Evolutionary conservation across 1,139 yeast species (phyloP), one percentile per base, ranked within the genome.

Genomic region (Ogataea hybrid): DNA sequence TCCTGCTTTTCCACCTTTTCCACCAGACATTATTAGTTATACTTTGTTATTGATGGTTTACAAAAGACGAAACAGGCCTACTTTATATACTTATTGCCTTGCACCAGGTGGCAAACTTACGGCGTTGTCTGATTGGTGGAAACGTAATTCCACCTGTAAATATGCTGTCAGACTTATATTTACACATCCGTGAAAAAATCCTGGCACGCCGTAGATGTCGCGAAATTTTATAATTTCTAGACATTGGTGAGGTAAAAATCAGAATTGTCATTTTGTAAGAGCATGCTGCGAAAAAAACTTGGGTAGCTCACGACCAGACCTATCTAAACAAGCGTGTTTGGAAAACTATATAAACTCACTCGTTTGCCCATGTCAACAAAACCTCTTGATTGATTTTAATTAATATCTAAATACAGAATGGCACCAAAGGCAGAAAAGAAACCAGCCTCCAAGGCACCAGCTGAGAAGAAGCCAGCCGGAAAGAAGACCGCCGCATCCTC

Each of bases 391-490:
- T 39, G 16, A 32, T 20, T 29, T 35, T 25, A 32, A 22, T 27
- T 17, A 27, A 41, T 25, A 16, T 37, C 32, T 20, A 33, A 40
- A 33, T 25, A 49, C 56, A 71, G 57, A 77, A 90, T 90, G 97
- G 95, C 96, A 65, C 94, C 96, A 70, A 88, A 87, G 75, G 92
- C 95, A 71, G 96, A 89, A 75, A 88, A 89, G 85, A 87, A 88
- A 80, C 96, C 96, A 67, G 97, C 97, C 70, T 89, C 96, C 62
- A 90, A 90, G 79, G 96, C 96, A 62, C 96, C 95, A 69, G 96
- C 95, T 74, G 95, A 86, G 73, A 89, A 90, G 84, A 89, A 88
- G 77, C 88, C 89, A 69, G 89, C 88, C 60, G 96, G 96, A 68
- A 92, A 90, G 83, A 92, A 90, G 80, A 89, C 97, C 64, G 78